Percentiles rank a stretch among this genome's conserved stretches.
Conservation (phyloP, 148 eudicot species). For the Rhododendron mucronatum region DNA sequence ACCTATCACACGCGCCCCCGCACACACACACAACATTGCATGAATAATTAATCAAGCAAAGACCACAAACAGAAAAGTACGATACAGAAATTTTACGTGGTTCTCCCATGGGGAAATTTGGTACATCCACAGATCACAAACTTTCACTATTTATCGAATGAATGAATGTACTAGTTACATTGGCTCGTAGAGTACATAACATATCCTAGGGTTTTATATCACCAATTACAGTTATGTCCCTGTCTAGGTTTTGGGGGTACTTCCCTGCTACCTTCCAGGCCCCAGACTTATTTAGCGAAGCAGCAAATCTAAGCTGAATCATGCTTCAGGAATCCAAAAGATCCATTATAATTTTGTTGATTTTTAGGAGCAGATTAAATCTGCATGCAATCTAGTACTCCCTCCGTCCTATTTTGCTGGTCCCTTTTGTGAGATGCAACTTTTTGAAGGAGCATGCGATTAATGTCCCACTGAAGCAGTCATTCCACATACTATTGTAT, state of each 20-base stretch:
- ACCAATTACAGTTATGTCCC: not conserved
- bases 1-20: too few relatives aligned
- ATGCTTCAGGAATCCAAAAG: not conserved
- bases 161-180: not conserved
- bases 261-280: not conserved
- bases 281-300: not conserved
- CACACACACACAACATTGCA: not conserved
- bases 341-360: not conserved
- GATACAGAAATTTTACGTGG: not conserved
- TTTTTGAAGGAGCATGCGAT: not conserved
- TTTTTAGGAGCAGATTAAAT: not conserved
- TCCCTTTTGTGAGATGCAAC: not conserved
- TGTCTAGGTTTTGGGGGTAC: not conserved
- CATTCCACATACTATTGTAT: too few relatives aligned
- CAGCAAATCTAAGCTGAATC: not conserved
- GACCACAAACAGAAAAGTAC: not conserved
- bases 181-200: not conserved
- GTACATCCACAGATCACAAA: not conserved
- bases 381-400: not conserved
- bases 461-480: too few relatives aligned
- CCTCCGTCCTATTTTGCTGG: not conserved
- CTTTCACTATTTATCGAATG: not conserved
- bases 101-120: too few relatives aligned
- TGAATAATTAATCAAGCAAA: not conserved
- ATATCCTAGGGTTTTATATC: not conserved